Evolutionary conservation across 2,329 filamentous ascomycete species (phyloP).

Genomic region (Neonectria neomacrospora): DNA sequence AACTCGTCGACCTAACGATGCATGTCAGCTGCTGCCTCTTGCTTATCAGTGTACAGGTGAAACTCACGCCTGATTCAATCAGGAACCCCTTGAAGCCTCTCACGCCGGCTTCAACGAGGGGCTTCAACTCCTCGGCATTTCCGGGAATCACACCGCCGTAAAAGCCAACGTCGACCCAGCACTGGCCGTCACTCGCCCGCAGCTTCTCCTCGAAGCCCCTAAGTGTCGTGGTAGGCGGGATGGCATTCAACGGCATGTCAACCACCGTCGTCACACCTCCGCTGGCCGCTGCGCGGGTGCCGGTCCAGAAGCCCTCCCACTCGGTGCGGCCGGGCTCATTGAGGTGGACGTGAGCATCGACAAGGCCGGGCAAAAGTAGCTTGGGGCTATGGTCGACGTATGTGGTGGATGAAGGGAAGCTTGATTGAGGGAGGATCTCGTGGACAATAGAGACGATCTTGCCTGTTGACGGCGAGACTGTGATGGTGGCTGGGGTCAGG

Average conservation of each 20-base stretch:
- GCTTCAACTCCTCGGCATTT: constrained; percentile 81
- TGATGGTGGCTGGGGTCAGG: constrained; percentile 84
- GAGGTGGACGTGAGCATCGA: constrained; percentile 96
- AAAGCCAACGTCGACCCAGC: constrained; percentile 99
- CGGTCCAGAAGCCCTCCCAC: constrained; percentile 98
- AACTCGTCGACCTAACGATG: constrained; percentile 85
- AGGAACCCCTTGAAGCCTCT: constrained; percentile 97
- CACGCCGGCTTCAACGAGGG: constrained; percentile 85
- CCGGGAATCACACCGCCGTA: constrained; percentile 95
- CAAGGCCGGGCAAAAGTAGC: constrained; percentile 87
- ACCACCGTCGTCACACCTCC: constrained; percentile 96
- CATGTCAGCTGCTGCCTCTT: constrained; percentile 26
- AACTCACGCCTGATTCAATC: constrained; percentile 91
- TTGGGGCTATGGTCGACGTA: constrained; percentile 89
- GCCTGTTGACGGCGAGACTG: constrained; percentile 80
- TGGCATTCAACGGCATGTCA: constrained; percentile 98
- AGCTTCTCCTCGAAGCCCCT: constrained; percentile 86
- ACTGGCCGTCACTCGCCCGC: constrained; percentile 83
- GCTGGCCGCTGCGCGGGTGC: constrained; percentile 91
- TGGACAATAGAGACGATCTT: constrained; percentile 84
- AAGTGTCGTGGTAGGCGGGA: constrained; percentile 94
- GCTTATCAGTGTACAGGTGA: not conserved
- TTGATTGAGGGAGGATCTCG: constrained; percentile 76
- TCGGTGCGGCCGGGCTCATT: constrained; percentile 97
- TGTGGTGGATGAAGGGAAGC: constrained; percentile 76